Evolutionary conservation across 2,329 filamentous ascomycete species (phyloP).

Genomic region (Drechslerella stenobrocha): DNA sequence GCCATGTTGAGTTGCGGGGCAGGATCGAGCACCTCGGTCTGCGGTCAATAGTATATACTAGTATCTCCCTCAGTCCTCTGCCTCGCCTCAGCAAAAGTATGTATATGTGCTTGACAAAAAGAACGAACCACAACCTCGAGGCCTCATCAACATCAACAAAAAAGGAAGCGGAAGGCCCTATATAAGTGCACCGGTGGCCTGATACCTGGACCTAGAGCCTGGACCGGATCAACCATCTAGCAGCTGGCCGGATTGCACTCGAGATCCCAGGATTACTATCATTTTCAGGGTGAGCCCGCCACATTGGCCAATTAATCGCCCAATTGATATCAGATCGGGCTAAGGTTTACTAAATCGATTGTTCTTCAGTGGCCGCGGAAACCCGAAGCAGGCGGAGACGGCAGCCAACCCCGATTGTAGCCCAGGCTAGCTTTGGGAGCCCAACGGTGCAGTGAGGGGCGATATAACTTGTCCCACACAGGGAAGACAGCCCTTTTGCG

Average conservation of each 20-base stretch:
- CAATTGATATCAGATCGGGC: not conserved
- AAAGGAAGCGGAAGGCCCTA: constrained; percentile 16
- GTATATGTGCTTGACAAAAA: too few species aligned
- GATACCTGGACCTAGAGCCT: constrained; percentile 20
- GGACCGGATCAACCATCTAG: constrained; percentile 17
- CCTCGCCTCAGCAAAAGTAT: too few species aligned
- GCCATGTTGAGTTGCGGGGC: constrained; percentile 15
- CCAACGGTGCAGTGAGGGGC: not conserved
- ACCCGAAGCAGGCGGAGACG: not conserved
- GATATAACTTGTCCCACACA: not conserved
- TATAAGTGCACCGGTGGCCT: constrained; percentile 35
- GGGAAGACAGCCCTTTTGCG: not conserved
- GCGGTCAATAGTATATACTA: too few species aligned
- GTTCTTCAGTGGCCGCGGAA: not conserved
- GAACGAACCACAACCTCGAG: not conserved
- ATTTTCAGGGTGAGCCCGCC: constrained; percentile 9
- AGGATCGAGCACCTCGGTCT: too few species aligned
- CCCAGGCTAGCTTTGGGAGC: not conserved
- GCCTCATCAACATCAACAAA: not conserved
- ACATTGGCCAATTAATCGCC: not conserved
- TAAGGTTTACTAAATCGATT: constrained; percentile 1
- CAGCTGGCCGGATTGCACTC: not conserved
- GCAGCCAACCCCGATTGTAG: too few species aligned
- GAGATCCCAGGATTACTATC: not conserved
- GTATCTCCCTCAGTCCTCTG: too few species aligned